Conservation (phyloP, 2,329 filamentous ascomycete genomes). For the Colletotrichum neosansevieriae region DNA sequence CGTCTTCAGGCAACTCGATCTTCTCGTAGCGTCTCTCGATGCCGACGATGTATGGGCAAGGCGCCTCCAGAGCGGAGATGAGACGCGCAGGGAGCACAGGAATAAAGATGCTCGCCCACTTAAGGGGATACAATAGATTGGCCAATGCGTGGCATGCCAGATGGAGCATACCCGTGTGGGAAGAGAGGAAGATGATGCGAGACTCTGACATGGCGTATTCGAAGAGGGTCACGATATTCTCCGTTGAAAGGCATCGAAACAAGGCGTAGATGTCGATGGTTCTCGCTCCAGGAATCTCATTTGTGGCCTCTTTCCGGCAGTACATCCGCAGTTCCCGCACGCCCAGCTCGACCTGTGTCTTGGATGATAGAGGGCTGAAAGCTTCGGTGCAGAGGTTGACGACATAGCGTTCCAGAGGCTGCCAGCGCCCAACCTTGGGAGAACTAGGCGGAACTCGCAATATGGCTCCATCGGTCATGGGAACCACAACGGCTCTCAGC, state of each 20-base stretch:
- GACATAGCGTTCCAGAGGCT: constrained; percentile 95
- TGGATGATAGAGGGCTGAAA: constrained; percentile 89
- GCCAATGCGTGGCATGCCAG: constrained; percentile 89
- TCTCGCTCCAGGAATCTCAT: constrained; percentile 92
- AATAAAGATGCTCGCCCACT: constrained; percentile 95
- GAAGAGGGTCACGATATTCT: constrained; percentile 92
- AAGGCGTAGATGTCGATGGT: constrained; percentile 93
- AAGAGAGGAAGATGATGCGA: constrained; percentile 94
- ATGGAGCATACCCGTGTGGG: constrained; percentile 96
- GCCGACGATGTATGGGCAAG: constrained; percentile 96
- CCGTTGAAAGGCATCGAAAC: constrained; percentile 89
- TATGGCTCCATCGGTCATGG: constrained; percentile 91
- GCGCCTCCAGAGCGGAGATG: constrained; percentile 90
- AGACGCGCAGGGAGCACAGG: constrained; percentile 89
- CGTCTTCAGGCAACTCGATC: constrained; percentile 89
- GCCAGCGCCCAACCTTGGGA: constrained; percentile 92
- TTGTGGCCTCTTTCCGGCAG: constrained; percentile 90
- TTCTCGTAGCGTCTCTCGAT: constrained; percentile 93
- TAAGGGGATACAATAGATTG: constrained; percentile 88
- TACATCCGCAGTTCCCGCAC: constrained; percentile 92
- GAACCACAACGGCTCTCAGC: constrained; percentile 92
- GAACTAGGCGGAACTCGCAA: constrained; percentile 88
- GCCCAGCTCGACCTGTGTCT: constrained; percentile 93
- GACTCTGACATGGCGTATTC: constrained; percentile 95
- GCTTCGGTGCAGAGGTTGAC: constrained; percentile 97